Evolutionary conservation across 495 filamentous ascomycete species (phyloP).

Genomic region (Chlorociboria aeruginascens): DNA sequence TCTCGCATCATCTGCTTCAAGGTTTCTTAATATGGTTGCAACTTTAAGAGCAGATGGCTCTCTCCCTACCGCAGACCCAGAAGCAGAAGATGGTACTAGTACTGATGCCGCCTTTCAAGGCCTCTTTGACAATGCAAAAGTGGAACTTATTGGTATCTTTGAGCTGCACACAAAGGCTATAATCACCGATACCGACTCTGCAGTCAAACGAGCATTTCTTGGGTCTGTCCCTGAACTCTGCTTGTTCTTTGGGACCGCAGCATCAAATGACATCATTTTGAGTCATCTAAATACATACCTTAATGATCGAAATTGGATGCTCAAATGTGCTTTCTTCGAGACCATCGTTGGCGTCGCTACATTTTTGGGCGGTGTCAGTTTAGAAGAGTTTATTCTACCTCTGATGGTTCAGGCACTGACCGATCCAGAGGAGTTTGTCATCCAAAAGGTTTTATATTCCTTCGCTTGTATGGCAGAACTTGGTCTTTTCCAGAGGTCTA

Average conservation of each 20-base stretch:
- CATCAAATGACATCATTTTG: conserved; percentile 86
- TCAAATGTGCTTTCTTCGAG: conserved; percentile 95
- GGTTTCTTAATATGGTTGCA: conserved; percentile 84
- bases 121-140: conserved; percentile 70
- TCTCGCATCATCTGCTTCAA: conserved; percentile 75
- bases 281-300: conserved; percentile 96
- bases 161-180: conserved; percentile 80
- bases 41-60: conserved; percentile 77
- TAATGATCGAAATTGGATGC: conserved; percentile 91
- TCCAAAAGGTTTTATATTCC: conserved; percentile 80
- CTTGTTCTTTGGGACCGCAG: conserved; percentile 82
- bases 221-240: conserved; percentile 86
- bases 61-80: conserved; percentile 63
- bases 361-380: conserved; percentile 72
- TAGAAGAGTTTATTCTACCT: conserved; percentile 94
- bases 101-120: conserved; percentile 55
- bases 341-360: conserved; percentile 87
- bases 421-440: conserved; percentile 89
- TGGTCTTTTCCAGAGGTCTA: conserved; percentile 74
- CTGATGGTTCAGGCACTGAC: conserved; percentile 95
- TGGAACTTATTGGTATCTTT: conserved; percentile 67
- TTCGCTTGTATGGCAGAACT: conserved; percentile 82
- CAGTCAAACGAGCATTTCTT: conserved; percentile 90
- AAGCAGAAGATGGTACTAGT: conserved; percentile 57
- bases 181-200: conserved; percentile 73